Evolutionary conservation across 371 early-diverging fungal species (phyloP).

Genomic region (Rhizopus microsporus): DNA sequence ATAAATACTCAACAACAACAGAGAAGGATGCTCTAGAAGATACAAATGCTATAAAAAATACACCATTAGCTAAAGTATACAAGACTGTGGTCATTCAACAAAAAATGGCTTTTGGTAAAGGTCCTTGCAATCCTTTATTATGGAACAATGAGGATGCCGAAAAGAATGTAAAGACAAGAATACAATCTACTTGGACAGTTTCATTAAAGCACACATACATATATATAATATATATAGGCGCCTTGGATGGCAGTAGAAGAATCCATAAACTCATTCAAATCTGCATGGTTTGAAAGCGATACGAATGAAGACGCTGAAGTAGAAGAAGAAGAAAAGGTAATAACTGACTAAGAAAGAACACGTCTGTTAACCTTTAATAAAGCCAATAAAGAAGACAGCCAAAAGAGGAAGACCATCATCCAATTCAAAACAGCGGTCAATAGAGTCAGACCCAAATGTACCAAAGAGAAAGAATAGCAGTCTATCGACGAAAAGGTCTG

Average conservation of each 20-base stretch:
- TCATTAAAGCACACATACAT: background rate
- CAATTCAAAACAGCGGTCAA: too few relatives aligned
- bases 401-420: conserved; percentile 12
- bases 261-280: conserved; percentile 17
- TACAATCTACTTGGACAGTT: background rate
- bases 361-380: background rate
- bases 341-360: background rate
- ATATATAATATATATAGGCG: background rate
- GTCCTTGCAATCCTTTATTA: conserved; percentile 18
- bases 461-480: conserved; percentile 1
- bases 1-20: conserved; percentile 11
- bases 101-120: conserved; percentile 14
- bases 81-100: conserved; percentile 19
- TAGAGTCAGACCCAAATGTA: background rate
- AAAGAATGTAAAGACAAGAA: conserved; percentile 10
- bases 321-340: conserved; percentile 10
- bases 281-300: conserved; percentile 12
- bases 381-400: conserved; percentile 4
- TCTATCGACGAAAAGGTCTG: background rate
- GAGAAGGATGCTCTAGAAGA: background rate
- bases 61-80: conserved; percentile 31
- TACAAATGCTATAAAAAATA: conserved; percentile 12
- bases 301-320: background rate
- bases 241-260: conserved; percentile 10
- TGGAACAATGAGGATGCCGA: conserved; percentile 12